Evolutionary conservation across 192 early-diverging fungal genomes (phyloP), one percentile per base, ranked within the genome.

Genomic region (Linnemannia schmuckeri): DNA sequence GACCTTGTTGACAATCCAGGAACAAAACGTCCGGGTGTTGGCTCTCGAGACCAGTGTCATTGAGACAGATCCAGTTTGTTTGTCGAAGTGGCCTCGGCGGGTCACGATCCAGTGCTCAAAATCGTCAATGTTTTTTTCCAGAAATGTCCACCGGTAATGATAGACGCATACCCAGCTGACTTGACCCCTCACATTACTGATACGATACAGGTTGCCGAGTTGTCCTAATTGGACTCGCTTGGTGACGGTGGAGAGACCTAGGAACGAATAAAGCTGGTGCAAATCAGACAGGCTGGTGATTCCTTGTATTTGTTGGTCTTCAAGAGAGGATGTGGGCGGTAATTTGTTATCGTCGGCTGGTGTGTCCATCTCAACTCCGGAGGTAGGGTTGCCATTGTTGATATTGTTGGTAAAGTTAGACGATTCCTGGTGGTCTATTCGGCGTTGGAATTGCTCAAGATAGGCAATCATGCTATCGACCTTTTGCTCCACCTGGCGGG

Each of bases 61-160:
- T 22, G 80, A 70, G 33, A 87, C 75, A 17, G 85, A 80, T 74
- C 85, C 85, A 6, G 85, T 74, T 24, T 77, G 85, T 24, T 87
- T 87, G 70, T 87, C 85, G 52, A 87, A 87, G 18, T 74, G 66
- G 3, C 85, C 85, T 33, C 85, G 76, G 9, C 85, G 85, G 24
- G 75, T 76, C 33, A 81, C 72, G 33, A 87, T 77, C 85, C 85
- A 87, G 10, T 54, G 75, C 22, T 81, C 85, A 71, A 87, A 87
- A 17, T 87, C 85, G 70, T 87, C 85, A 35, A 87, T 81, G 68
- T 81, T 87, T 38, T 73, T 71, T 13, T 87, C 85, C n/a, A 87
- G 61, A 78, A 87, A 87, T 18, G 85, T 87, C 85, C 85, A 87
- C 46, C 85, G 79, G 47, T 81, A 87, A 35, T 87, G 85, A 37